Evolutionary conservation across 1,139 yeast species (phyloP), one percentile per base, ranked within the genome.

Genomic region (Blastobotrys buckinghamii): DNA sequence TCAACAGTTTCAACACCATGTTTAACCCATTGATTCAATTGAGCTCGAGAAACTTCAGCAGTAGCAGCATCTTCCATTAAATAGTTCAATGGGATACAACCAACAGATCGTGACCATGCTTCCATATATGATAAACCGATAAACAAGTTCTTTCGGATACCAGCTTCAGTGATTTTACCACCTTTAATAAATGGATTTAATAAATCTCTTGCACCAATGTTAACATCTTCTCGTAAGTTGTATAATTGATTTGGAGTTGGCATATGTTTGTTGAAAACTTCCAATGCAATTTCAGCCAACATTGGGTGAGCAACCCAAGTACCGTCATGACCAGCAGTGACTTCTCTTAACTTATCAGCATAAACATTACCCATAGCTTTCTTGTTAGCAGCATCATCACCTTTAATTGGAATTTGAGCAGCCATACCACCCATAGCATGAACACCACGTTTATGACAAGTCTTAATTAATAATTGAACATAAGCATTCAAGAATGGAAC

Each of bases 41-140:
- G 89, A 37, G 87, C 78, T 67, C 94, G 80, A 32, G 90, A 83
- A 37, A 84, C 92, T 68, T 84, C 94, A 48, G 92, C 92, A 51
- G 92, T 84, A 44, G 92, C 92, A 48, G 92, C 92, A 62, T 84
- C 92, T 70, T 84, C 94, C 94, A 84, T 84, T 70, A 84, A 74
- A 67, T 77, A 81, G 73, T 84, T 82, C 69, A 84, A 83, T 59
- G 94, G 90, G 52, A 84, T 89, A 72, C 89, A 82, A 22, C 92
- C 92, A 56, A 79, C 70, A 52, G 86, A 84, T 60, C 88, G 76
- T 62, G 84, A 77, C 92, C 92, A 84, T 39, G 90, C 90, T 71
- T 82, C 92, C 70, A 83, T 82, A 70, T 84, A 84, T 29, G 83
- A 78, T 55, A 84, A 75, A 50, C 92, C 92, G 70, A 83, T 82